These are phyloP conservation scores for Trichoderma citrinoviride DNA, from an alignment of 2,329 filamentous ascomycete genomes.

Conservation along the genomic window DNA sequence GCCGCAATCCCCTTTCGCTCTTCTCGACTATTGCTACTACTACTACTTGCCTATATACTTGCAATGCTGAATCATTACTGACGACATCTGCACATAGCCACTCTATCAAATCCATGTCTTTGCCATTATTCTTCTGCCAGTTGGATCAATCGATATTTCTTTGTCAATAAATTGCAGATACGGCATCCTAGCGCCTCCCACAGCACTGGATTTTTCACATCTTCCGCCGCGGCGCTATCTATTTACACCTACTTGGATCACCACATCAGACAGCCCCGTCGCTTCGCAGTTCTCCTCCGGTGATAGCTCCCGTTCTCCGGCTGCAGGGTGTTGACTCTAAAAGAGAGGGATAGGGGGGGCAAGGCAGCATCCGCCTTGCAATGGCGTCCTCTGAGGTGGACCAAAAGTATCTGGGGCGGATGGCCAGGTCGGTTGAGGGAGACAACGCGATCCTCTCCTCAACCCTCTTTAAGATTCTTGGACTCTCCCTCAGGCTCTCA, in stretches of 20 bases:
- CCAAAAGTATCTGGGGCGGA: constrained; percentile 90
- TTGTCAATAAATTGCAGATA: too few relatives aligned
- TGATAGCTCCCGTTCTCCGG: too few relatives aligned
- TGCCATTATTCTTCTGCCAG: background rate
- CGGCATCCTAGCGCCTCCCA: background rate
- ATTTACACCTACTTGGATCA: too few relatives aligned
- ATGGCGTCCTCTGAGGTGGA: constrained; percentile 98
- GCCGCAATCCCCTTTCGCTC: background rate
- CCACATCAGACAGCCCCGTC: too few relatives aligned
- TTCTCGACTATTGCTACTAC: background rate
- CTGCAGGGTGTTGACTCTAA: too few relatives aligned
- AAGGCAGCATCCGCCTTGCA: background rate
- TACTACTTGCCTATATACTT: background rate
- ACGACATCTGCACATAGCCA: background rate
- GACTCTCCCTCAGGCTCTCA: constrained; percentile 83
- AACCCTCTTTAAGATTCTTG: constrained; percentile 87
- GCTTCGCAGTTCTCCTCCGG: too few relatives aligned
- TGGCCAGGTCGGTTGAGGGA: constrained; percentile 74
- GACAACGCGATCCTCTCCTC: constrained; percentile 76
- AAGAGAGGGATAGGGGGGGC: too few relatives aligned
- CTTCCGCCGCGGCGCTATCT: too few relatives aligned
- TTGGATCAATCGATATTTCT: too few relatives aligned
- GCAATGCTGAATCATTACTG: background rate
- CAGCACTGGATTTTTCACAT: background rate
- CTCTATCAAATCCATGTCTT: background rate